These are phyloP conservation scores for Pestalotiopsis sp. DNA, from an alignment of 2,329 filamentous ascomycete species.

Conservation along the genomic window DNA sequence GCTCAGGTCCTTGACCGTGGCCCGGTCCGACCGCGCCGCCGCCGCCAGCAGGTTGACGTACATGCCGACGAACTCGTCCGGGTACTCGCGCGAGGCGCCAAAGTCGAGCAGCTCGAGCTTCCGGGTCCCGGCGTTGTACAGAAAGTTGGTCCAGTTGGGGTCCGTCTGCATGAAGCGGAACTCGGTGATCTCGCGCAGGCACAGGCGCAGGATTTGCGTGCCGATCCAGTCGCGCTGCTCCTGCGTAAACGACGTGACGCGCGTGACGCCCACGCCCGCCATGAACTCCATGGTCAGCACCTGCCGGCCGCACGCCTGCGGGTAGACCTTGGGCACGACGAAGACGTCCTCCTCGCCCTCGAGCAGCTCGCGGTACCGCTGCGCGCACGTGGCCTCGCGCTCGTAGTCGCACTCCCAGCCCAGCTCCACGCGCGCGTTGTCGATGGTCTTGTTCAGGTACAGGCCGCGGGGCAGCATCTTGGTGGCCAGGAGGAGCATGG, in stretches of 20 bases:
- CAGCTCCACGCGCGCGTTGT: slow-evolving; percentile 87
- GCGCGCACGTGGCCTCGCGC: slow-evolving; percentile 81
- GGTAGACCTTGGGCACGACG: slow-evolving; percentile 74
- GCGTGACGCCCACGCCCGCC: slow-evolving; percentile 83
- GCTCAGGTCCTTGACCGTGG: slow-evolving; percentile 66
- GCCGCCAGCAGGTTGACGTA: slow-evolving; percentile 83
- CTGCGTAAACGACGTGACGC: slow-evolving; percentile 74
- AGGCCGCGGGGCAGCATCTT: slow-evolving; percentile 87
- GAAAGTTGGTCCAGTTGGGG: slow-evolving; percentile 99
- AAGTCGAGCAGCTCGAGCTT: slow-evolving; percentile 94
- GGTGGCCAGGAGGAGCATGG: slow-evolving; percentile 86
- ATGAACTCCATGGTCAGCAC: slow-evolving; percentile 95
- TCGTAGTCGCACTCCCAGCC: slow-evolving; percentile 97
- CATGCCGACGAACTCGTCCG: slow-evolving; percentile 73
- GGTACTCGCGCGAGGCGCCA: slow-evolving; percentile 86
- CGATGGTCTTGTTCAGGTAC: slow-evolving; percentile 96
- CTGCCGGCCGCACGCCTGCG: slow-evolving; percentile 79
- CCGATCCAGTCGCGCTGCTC: slow-evolving; percentile 94
- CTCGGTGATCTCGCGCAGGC: slow-evolving; percentile 88
- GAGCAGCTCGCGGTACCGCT: slow-evolving; percentile 77
- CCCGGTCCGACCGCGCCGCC: slow-evolving; percentile 70
- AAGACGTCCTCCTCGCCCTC: slow-evolving; percentile 74
- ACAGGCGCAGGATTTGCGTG: slow-evolving; percentile 88
- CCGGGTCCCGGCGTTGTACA: slow-evolving; percentile 74
- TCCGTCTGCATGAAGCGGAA: slow-evolving; percentile 99